These are phyloP conservation scores for Syzygium grande DNA, from an alignment of 345 rosid genomes.

Conservation along the genomic window DNA sequence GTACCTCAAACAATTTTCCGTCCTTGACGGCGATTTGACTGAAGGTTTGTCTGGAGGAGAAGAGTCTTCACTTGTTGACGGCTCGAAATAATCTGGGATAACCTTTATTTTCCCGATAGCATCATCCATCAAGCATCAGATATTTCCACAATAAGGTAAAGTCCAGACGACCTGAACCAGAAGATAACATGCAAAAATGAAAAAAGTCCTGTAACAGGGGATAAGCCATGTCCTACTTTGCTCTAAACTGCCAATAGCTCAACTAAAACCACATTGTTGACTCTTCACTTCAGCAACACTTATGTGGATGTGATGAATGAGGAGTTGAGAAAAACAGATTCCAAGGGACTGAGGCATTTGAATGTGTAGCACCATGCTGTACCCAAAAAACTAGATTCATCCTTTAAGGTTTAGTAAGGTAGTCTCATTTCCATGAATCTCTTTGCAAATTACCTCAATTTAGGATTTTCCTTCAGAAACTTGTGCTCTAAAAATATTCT, in stretches of 20 bases:
- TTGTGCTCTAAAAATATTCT: background rate
- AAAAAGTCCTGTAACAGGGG: background rate
- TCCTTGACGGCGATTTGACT: constrained; percentile 27
- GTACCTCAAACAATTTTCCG: constrained; percentile 38
- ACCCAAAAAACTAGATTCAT: background rate
- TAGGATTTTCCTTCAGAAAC: background rate
- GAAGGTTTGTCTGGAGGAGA: constrained; percentile 23
- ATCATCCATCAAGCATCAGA: constrained; percentile 66
- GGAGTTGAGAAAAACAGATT: background rate
- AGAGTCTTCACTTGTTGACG: constrained; percentile 27
- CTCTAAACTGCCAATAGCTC: background rate
- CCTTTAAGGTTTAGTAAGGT: background rate
- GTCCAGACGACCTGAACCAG: background rate
- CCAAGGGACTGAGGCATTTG: background rate
- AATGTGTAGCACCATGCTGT: background rate
- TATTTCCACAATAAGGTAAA: background rate
- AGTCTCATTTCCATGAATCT: background rate
- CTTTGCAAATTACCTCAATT: background rate
- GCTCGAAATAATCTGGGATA: constrained; percentile 63
- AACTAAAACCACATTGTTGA: background rate
- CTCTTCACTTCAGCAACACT: background rate
- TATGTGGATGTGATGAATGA: background rate
- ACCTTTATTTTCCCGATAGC: constrained; percentile 51
- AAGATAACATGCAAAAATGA: background rate
- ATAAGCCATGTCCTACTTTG: background rate